Evolutionary conservation across 2,329 filamentous ascomycete species (phyloP).

Genomic region (Paracoccidioides lutzii): DNA sequence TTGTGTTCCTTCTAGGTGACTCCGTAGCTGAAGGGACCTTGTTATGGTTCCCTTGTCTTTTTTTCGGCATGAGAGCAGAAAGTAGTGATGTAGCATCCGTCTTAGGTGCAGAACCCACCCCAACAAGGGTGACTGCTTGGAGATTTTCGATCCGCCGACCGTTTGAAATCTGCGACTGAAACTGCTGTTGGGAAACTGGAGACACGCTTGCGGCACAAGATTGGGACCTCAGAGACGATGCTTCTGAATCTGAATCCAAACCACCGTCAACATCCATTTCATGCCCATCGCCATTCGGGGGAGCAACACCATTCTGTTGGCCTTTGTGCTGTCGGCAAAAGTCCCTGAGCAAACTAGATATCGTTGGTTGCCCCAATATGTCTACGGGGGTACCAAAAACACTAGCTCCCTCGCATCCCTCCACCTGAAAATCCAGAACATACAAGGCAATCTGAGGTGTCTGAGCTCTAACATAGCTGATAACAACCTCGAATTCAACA

Average conservation of each 20-base stretch:
- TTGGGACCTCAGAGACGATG: not conserved
- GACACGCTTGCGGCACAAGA: not conserved
- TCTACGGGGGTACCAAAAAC: slow-evolving; percentile 16
- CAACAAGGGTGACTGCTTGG: not conserved
- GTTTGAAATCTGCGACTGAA: not conserved
- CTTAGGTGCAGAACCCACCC: not conserved
- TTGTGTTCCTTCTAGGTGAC: no score
- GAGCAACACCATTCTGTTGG: not conserved
- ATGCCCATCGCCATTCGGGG: not conserved
- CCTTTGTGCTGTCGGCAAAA: not conserved
- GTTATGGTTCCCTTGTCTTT: not conserved
- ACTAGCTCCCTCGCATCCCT: slow-evolving; percentile 17
- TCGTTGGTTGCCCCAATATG: slow-evolving; percentile 8
- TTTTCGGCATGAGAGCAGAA: not conserved
- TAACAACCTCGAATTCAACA: slow-evolving; percentile 23
- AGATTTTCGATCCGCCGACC: not conserved
- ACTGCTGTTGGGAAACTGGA: not conserved
- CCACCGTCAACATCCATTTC: not conserved
- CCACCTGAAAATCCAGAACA: slow-evolving; percentile 14
- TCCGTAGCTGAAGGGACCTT: not conserved
- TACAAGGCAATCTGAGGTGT: slow-evolving; percentile 12
- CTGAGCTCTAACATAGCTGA: slow-evolving; percentile 12
- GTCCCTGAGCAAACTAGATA: slow-evolving; percentile 3
- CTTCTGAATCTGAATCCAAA: not conserved
- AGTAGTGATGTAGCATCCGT: not conserved